Evolutionary conservation across 305 asterid species (phyloP).

Genomic region (Andrographis paniculata): DNA sequence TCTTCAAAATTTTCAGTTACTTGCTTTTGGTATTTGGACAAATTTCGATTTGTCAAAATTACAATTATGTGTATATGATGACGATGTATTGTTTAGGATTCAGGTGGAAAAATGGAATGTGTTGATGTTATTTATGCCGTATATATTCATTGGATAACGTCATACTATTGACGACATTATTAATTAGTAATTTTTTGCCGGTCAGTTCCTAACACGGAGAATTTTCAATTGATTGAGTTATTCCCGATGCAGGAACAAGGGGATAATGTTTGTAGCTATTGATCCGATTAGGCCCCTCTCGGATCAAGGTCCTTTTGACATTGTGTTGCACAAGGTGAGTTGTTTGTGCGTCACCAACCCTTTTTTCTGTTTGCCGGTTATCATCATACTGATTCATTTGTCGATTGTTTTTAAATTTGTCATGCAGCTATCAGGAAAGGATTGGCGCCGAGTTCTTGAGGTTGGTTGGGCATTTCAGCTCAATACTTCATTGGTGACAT

Average conservation of each 20-base stretch:
- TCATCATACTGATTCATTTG: conserved; percentile 5
- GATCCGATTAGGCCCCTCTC: conserved; percentile 3
- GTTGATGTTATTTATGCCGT: too few species aligned
- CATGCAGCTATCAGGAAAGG: conserved; percentile 79
- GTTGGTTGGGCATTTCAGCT: conserved; percentile 29
- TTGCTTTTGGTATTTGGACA: too few species aligned
- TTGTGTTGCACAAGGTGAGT: conserved; percentile 56
- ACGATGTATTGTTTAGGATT: too few species aligned
- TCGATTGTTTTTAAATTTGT: conserved; percentile 2
- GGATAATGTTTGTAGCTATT: conserved; percentile 11
- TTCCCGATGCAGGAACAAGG: conserved; percentile 10
- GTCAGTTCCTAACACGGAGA: too few species aligned
- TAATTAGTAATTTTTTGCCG: too few species aligned
- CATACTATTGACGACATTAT: too few species aligned
- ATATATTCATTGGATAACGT: too few species aligned
- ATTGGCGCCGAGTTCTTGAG: conserved; percentile 86
- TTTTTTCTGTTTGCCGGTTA: not conserved
- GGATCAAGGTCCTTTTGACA: conserved; percentile 13
- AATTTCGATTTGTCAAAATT: too few species aligned
- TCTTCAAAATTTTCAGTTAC: too few species aligned
- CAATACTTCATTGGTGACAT: not conserved
- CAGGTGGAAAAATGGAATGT: too few species aligned
- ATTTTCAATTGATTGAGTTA: not conserved
- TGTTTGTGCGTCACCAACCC: conserved; percentile 8
- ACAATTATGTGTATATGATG: too few species aligned